Conservation (phyloP, 345 rosid species). For the Aquilaria malaccensis region DNA sequence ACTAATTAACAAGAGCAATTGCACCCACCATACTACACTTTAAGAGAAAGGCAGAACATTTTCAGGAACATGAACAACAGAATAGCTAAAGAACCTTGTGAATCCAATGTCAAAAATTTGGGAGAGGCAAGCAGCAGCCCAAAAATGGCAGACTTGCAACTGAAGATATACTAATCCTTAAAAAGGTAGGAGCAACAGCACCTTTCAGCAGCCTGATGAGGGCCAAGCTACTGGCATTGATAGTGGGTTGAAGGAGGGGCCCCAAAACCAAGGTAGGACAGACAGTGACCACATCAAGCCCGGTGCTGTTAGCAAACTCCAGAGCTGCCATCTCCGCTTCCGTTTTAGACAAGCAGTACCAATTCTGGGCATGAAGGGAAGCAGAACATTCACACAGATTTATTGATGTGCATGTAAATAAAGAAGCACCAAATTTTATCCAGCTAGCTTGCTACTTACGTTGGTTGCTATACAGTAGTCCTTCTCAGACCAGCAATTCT, state of each 20-base stretch:
- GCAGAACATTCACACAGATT: conserved; percentile 4
- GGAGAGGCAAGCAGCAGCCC: neutral
- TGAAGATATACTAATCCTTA: neutral
- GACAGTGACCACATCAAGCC: conserved; percentile 43
- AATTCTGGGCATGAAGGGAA: conserved; percentile 27
- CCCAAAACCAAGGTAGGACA: conserved; percentile 53
- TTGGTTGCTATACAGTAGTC: conserved; percentile 44
- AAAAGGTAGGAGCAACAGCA: conserved; percentile 9
- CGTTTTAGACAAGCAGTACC: conserved; percentile 65
- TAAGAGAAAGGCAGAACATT: too few species aligned
- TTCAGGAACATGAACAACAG: neutral
- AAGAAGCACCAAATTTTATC: too few species aligned
- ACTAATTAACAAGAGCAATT: too few species aligned
- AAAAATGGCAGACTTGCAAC: too few species aligned
- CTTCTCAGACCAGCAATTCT: conserved; percentile 52
- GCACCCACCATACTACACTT: too few species aligned
- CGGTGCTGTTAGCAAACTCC: conserved; percentile 36
- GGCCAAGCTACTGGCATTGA: conserved; percentile 46
- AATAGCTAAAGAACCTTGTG: neutral
- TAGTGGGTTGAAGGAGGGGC: conserved; percentile 46
- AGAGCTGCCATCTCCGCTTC: conserved; percentile 64
- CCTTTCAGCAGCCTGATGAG: conserved; percentile 54
- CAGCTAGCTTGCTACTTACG: conserved; percentile 17
- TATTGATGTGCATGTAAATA: neutral
- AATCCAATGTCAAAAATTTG: neutral